Base-by-base conservation (phyloP, 225 moss, liverwort and hornwort species). In the Bryoerythrophyllum caledonicum region DNA sequence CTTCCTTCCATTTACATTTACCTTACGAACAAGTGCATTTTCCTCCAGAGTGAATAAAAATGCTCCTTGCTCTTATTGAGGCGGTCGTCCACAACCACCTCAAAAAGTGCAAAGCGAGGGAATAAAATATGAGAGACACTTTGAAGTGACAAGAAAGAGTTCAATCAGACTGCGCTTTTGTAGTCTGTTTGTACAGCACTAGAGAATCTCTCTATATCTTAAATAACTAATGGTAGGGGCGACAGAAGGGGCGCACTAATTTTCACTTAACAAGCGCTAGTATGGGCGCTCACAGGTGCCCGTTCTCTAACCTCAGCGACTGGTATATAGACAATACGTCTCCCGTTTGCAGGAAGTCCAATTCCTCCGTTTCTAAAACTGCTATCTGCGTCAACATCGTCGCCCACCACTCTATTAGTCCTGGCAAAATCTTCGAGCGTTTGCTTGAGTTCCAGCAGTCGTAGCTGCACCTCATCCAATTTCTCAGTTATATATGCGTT, bases 391-490 rank as follows among this genome's bases (percentile, higher is more conserved):
- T 80, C 82, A n/a, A n/a, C n/a, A 43, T 83, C 83, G 41, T 68
- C 71, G 30, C 78, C 81, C 51, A 80, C 69, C 43, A 74, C 85
- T 38, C 80, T 72, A 27, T 74, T 79, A 20, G 68, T 85, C 74
- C 80, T 75, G 52, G 74, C 65, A 28, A 96, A 83, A 62, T 82
- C 90, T 73, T 93, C 91, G 79, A 94, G 68, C 28, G 84, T 86
- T 63, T 85, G 87, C 81, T 84, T 93, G 67, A 93, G 67, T 37
- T 90, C 86, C 56, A 90, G 88, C 44, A 92, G 85, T 28, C 88
- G 90, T 41, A 87, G 61, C 66, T 90, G 90, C 60, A 91, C 92
- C 77, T 86, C 92, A 80, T 91, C 92, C 81, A 96, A 63, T 88
- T 92, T 94, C 67, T 80, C 94, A 37, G 87, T 76, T 12, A 92